Conservation (phyloP, 768 basidiomycete genomes). For the Pleurotus tuber-regium region DNA sequence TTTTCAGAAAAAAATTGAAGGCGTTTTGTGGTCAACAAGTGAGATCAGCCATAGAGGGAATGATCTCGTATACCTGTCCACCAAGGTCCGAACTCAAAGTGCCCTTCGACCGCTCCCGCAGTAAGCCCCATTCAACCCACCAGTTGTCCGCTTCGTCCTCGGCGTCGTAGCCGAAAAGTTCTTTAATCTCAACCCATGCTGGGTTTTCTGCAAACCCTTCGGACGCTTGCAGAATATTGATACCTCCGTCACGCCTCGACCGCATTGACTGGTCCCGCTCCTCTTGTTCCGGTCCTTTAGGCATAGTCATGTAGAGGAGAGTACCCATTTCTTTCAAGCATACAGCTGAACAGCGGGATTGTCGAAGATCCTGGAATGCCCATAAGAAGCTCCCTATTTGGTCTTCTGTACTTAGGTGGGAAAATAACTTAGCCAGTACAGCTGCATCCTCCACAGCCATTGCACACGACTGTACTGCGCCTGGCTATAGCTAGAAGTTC, state of each 20-base stretch:
- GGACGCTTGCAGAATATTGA: slow-evolving; percentile 12
- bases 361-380: slow-evolving; percentile 56
- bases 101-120: slow-evolving; percentile 13
- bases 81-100: background rate
- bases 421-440: slow-evolving; percentile 58
- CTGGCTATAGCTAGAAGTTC: slow-evolving; percentile 32
- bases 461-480: slow-evolving; percentile 44
- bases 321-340: slow-evolving; percentile 41
- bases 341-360: slow-evolving; percentile 41
- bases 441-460: slow-evolving; percentile 64
- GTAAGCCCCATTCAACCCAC: slow-evolving; percentile 43
- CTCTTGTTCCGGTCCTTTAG: slow-evolving; percentile 37
- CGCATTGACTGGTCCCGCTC: slow-evolving; percentile 39
- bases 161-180: slow-evolving; percentile 51
- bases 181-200: slow-evolving; percentile 47
- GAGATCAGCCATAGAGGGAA: background rate
- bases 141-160: slow-evolving; percentile 60
- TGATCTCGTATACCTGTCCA: background rate
- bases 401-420: slow-evolving; percentile 42
- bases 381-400: slow-evolving; percentile 50
- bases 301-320: slow-evolving; percentile 43
- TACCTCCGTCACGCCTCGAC: slow-evolving; percentile 11
- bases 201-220: slow-evolving; percentile 18
- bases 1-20: background rate
- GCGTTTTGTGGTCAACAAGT: background rate